Conservation (phyloP, 768 basidiomycete genomes). For the Kwoniella mangroviensis region DNA sequence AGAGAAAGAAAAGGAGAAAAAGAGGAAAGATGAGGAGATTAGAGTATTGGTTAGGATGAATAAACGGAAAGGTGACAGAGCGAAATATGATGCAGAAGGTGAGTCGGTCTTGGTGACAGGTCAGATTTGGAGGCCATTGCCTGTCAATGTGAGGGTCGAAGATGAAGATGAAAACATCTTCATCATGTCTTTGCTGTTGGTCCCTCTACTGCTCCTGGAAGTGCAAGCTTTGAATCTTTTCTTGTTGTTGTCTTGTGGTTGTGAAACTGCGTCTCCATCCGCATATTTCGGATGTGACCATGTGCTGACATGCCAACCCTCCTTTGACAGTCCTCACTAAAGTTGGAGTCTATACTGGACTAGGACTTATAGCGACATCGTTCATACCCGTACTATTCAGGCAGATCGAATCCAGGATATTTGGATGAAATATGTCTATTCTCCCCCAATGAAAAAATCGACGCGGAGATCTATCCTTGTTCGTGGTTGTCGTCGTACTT, state of each 20-base stretch:
- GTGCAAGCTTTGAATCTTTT: neutral
- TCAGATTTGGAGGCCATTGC: neutral
- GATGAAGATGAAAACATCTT: too few species aligned
- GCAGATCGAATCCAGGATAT: constrained; percentile 27
- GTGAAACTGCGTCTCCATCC: neutral
- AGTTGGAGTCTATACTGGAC: constrained; percentile 86
- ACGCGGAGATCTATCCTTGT: too few species aligned
- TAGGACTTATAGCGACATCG: constrained; percentile 71
- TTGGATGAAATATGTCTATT: constrained; percentile 1
- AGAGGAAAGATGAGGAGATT: constrained; percentile 5
- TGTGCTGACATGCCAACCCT: neutral
- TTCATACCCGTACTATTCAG: constrained; percentile 62
- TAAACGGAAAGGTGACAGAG: constrained; percentile 16
- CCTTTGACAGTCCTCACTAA: constrained; percentile 74
- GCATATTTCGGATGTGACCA: constrained; percentile 7
- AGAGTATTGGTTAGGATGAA: constrained; percentile 9
- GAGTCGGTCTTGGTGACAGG: constrained; percentile 21
- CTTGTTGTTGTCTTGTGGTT: neutral
- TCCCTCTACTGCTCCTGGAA: too few species aligned
- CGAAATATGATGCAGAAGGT: constrained; percentile 54
- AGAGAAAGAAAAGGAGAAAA: neutral
- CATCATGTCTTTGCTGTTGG: neutral
- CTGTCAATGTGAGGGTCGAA: neutral
- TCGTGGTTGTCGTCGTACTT: too few species aligned
- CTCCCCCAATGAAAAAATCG: too few species aligned